Base-by-base conservation (phyloP, 139 green algal species). In the Chlorella sp. region DNA sequence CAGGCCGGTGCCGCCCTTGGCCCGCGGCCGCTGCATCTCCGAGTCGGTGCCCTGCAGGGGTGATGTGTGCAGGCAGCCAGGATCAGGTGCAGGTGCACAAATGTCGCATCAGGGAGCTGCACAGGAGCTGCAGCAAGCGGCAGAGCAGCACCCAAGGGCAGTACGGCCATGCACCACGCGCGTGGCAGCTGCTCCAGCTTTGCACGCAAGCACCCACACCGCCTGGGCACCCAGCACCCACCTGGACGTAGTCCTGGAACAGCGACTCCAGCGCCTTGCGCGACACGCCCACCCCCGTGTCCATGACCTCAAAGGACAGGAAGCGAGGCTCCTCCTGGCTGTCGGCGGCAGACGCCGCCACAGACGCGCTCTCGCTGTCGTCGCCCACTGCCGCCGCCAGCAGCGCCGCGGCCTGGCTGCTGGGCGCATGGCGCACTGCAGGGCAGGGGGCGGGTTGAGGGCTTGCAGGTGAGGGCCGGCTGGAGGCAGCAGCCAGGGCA, bases 281-380 rank as follows among this genome's bases (percentile, higher is more conserved):
- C 0, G 86, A 78, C 47, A 97, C 92, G 63, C 94, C 94, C 18
- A 91, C 82, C 4, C 94, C 93, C 4, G 93, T 94, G 86, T 97
- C 94, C 41, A 89, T 78, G 20, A 97, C 92, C 85, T 97, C 93
- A 88, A 97, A 96, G 76, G 94, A 85, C 79, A 97, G 80, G 84
- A 88, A 93, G 34, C 82, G 51, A 28, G 67, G 28, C 26, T 55
- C 47, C 12, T n/a, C 39, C 28, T 26, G 20, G 56, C 55, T 41
- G 32, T 56, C 60, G 60, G 11, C 60, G 36, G 51, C 11, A 20
- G 51, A 60, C 12, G 51, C 51, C 12, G 51, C 51, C 9, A 20
- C 28, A 25, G 72, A n/a, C 44, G 44, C 72, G 16, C 38, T 64
- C 12, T 44, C 39, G 3, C 11, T 38, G 11, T 39, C 36, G 13